Evolutionary conservation across 495 filamentous ascomycete genomes (phyloP).

Genomic region (Melanomma pulvis-pyrius): DNA sequence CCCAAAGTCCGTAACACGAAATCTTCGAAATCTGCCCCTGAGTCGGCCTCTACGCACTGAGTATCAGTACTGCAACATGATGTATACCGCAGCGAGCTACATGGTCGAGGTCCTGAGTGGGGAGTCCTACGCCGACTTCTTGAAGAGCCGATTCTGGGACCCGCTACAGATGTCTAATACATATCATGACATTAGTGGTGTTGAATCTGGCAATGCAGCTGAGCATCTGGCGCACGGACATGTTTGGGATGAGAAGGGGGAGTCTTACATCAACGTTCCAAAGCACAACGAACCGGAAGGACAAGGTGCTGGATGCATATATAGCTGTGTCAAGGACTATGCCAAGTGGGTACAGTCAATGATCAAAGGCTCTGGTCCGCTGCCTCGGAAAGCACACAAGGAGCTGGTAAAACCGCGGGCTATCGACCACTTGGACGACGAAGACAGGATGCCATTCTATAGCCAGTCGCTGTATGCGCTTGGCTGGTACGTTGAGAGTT

Average conservation of each 20-base stretch:
- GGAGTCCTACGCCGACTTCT: neutral
- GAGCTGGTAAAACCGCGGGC: neutral
- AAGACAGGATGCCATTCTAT: neutral
- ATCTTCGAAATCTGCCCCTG: slow-evolving; percentile 1
- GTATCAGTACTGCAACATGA: slow-evolving; percentile 7
- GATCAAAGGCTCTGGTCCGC: neutral
- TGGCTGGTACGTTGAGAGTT: neutral
- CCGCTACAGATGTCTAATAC: neutral
- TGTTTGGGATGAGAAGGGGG: neutral
- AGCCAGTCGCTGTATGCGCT: neutral
- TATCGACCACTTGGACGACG: neutral
- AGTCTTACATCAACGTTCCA: neutral
- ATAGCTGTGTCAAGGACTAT: neutral
- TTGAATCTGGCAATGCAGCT: neutral
- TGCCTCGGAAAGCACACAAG: neutral
- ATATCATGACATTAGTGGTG: neutral
- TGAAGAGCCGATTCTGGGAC: neutral
- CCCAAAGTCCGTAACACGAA: neutral
- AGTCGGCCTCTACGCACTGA: neutral
- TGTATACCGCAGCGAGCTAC: neutral
- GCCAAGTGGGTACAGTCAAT: neutral
- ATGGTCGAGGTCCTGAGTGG: neutral
- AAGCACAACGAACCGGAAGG: neutral
- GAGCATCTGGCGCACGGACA: neutral
- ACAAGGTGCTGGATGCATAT: neutral